Base-by-base conservation (phyloP, 192 early-diverging fungal species). In the Podochytrium sp. region DNA sequence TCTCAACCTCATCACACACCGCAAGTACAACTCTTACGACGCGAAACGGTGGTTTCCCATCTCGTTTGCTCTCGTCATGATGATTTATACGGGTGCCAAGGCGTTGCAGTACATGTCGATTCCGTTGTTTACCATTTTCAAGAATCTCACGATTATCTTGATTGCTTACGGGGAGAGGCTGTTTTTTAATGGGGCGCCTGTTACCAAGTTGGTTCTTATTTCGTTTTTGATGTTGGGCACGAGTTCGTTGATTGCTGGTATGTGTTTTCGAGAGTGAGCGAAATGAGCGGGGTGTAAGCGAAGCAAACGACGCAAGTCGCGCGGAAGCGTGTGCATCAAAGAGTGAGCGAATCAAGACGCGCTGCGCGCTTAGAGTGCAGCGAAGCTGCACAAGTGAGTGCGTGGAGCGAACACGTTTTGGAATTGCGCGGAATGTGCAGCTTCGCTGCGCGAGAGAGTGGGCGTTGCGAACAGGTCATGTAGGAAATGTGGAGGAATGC, bases 21-120 rank as follows among this genome's bases (percentile, higher is more conserved):
- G 81, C 2, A 32, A 60, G 18, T 78, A 52, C 33, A 65, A 62
- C 33, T 20, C 35, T 18, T 35, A 62, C 49, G 83, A 81, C 23
- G 82, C 80, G 39, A 23, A 32, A 16, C 35, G 39, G 1, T 83
- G 96, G 95, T 90, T 98, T 67, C 87, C 91, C 1, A 94, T 99
- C 75, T 91, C 95, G 4, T 71, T 88, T 64, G 84, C 91, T 47
- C 87, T 97, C 40, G 94, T 94, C 2, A 84, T 90, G 40, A 99
- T 99, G 97, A 92, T 99, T 66, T 98, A 98, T 83, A 97, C 96
- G 16, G 97, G 96, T 56, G 93, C 93, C 58, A 97, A 97, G 79
- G 91, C 94, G 43, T 79, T 99, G 3, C 93, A 97, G 77, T 97
- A 89, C 80, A 86, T 99, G 41, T 87, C 91, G 62, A 95, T 99